A percentile compares a stretch with the other conserved stretches of the same genome.
Evolutionary conservation across 768 basidiomycete species (phyloP).

Genomic region (Lactifluus rugatus): DNA sequence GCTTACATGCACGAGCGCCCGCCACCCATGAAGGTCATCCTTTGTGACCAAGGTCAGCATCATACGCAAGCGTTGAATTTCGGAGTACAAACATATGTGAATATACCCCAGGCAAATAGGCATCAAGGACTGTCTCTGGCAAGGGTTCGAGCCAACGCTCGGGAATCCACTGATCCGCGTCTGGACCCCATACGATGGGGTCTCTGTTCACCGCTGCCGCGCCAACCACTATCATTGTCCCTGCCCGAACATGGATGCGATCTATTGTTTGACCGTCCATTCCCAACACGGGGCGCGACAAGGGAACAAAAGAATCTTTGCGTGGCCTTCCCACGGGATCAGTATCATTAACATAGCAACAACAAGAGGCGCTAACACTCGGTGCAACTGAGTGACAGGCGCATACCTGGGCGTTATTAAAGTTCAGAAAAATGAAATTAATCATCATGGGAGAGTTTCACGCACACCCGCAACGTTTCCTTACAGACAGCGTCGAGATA

Average conservation of each 20-base stretch:
- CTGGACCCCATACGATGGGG: slow-evolving; percentile 17
- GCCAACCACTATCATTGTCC: slow-evolving; percentile 16
- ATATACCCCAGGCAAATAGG: slow-evolving; percentile 19
- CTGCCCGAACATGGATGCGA: background rate
- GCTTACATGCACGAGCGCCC: slow-evolving; percentile 26
- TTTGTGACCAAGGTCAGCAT: slow-evolving; percentile 1
- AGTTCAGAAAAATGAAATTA: background rate
- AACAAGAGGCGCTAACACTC: slow-evolving; percentile 4
- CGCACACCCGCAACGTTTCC: slow-evolving; percentile 27
- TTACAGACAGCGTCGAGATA: slow-evolving; percentile 31
- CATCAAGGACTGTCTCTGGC: slow-evolving; percentile 14
- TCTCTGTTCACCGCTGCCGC: slow-evolving; percentile 15
- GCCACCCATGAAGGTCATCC: slow-evolving; percentile 27
- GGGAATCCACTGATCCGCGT: slow-evolving; percentile 18
- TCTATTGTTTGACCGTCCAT: slow-evolving; percentile 3
- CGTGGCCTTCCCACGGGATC: background rate
- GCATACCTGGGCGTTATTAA: slow-evolving; percentile 1
- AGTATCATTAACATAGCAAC: background rate
- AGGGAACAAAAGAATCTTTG: slow-evolving; percentile 2
- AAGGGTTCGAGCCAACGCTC: slow-evolving; percentile 21
- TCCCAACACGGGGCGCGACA: slow-evolving; percentile 4
- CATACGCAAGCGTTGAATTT: background rate
- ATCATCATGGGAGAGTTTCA: background rate
- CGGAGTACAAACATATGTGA: slow-evolving; percentile 10
- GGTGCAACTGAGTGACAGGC: slow-evolving; percentile 16